Evolutionary conservation across 768 basidiomycete species (phyloP).

Genomic region (Solioccasus polychromus): DNA sequence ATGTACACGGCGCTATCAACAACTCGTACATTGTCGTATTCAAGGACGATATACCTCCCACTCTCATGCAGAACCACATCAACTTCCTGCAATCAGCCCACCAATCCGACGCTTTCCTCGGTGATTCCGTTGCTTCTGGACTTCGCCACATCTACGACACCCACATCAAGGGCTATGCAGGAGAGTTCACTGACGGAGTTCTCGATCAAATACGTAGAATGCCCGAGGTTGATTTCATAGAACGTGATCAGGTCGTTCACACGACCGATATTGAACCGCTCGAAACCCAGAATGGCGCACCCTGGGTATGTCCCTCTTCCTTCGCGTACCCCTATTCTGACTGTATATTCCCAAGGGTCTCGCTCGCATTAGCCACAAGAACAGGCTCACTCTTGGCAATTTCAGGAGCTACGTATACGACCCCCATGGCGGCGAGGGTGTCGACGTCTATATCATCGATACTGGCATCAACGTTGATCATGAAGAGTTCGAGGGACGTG

Average conservation of each 20-base stretch:
- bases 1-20: slow-evolving; percentile 71
- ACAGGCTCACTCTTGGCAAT: slow-evolving; percentile 69
- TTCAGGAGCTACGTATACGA: slow-evolving; percentile 83
- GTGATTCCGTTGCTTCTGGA: slow-evolving; percentile 45
- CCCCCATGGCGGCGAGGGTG: slow-evolving; percentile 76
- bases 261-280: slow-evolving; percentile 38
- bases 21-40: slow-evolving; percentile 96
- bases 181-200: slow-evolving; percentile 66
- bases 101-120: slow-evolving; percentile 49
- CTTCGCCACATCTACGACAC: slow-evolving; percentile 75
- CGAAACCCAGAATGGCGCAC: slow-evolving; percentile 60
- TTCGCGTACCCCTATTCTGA: slow-evolving; percentile 9
- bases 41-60: slow-evolving; percentile 60
- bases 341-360: slow-evolving; percentile 62
- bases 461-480: slow-evolving; percentile 89
- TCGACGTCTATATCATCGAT: slow-evolving; percentile 87
- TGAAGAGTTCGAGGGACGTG: slow-evolving; percentile 85
- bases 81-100: slow-evolving; percentile 71
- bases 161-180: slow-evolving; percentile 76
- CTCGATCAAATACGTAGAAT: slow-evolving; percentile 73
- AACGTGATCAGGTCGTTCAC: slow-evolving; percentile 91
- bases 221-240: slow-evolving; percentile 91
- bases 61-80: slow-evolving; percentile 70
- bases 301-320: slow-evolving; percentile 63
- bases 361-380: slow-evolving; percentile 89